A percentile compares a stretch with the other conserved stretches of the same genome.
Conservation (phyloP, 306 rosid genomes). For the Alnus rubra region DNA sequence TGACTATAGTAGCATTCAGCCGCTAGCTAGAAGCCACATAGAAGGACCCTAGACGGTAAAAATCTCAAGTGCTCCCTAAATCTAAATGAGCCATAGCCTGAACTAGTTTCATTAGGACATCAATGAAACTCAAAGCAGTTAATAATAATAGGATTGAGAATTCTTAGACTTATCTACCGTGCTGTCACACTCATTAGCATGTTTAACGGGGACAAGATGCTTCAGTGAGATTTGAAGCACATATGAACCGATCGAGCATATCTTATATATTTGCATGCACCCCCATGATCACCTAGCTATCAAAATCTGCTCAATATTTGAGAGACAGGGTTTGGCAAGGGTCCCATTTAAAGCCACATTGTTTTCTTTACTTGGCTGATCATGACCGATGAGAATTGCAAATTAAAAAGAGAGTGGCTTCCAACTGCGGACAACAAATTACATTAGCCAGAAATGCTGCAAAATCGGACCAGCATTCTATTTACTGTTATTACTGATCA, state of each 20-base stretch:
- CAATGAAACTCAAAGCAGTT: too few species aligned
- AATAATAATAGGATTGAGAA: too few species aligned
- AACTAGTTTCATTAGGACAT: too few species aligned
- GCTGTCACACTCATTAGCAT: conserved; percentile 61
- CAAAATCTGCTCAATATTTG: conserved; percentile 83
- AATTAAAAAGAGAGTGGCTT: conserved; percentile 59
- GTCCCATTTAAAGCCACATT: conserved; percentile 66
- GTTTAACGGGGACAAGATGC: conserved; percentile 73
- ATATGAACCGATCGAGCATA: conserved; percentile 52
- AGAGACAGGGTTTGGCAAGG: conserved; percentile 64
- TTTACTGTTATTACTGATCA: conserved; percentile 65
- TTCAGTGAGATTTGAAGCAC: conserved; percentile 71
- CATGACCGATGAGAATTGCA: conserved; percentile 75
- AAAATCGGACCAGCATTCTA: conserved; percentile 83
- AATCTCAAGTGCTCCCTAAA: too few species aligned
- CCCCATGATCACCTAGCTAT: conserved; percentile 12
- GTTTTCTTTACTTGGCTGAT: conserved; percentile 68
- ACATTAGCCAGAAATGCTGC: conserved; percentile 84
- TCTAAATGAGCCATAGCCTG: too few species aligned
- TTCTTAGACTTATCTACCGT: conserved; percentile 57
- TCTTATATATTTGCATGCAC: conserved; percentile 32
- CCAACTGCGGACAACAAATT: conserved; percentile 91
- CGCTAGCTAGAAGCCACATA: too few species aligned
- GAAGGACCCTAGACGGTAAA: too few species aligned
- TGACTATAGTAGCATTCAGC: too few species aligned